Evolutionary conservation across 306 rosid species (phyloP).

Genomic region (Prunus mume): DNA sequence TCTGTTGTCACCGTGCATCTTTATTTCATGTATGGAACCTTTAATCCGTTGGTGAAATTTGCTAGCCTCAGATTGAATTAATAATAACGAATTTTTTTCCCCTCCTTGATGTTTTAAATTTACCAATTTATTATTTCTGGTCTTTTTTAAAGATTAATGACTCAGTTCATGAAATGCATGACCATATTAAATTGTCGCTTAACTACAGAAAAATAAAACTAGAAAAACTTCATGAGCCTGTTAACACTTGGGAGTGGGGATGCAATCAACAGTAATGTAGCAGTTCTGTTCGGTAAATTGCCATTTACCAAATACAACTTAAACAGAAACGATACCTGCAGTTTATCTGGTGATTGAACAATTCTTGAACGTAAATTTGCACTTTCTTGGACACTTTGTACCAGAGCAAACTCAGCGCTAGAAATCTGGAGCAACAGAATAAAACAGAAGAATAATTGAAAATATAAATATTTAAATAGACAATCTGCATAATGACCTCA

Average conservation of each 20-base stretch:
- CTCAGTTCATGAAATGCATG: not conserved
- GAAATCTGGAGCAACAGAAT: conserved; percentile 54
- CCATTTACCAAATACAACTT: not conserved
- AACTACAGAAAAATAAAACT: not conserved
- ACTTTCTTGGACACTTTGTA: conserved; percentile 75
- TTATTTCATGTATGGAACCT: too few relatives aligned
- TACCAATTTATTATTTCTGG: too few relatives aligned
- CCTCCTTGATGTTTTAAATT: too few relatives aligned
- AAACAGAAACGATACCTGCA: conserved; percentile 53
- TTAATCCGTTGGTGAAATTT: too few relatives aligned
- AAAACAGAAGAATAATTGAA: not conserved
- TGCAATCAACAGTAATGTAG: not conserved
- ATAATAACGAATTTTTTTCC: too few relatives aligned
- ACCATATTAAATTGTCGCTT: not conserved
- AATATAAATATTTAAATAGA: not conserved
- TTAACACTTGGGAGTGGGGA: not conserved
- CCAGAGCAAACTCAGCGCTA: conserved; percentile 60
- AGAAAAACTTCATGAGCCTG: not conserved
- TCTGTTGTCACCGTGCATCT: too few relatives aligned
- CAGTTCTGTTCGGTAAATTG: not conserved
- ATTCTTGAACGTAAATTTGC: conserved; percentile 72
- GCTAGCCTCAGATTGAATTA: too few relatives aligned
- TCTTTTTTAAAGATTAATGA: too few relatives aligned
- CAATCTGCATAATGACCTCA: not conserved
- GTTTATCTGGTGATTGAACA: conserved; percentile 86